Evolutionary conservation across 208 protist species (phyloP).

Genomic region (Plasmodiophora brassicae): DNA sequence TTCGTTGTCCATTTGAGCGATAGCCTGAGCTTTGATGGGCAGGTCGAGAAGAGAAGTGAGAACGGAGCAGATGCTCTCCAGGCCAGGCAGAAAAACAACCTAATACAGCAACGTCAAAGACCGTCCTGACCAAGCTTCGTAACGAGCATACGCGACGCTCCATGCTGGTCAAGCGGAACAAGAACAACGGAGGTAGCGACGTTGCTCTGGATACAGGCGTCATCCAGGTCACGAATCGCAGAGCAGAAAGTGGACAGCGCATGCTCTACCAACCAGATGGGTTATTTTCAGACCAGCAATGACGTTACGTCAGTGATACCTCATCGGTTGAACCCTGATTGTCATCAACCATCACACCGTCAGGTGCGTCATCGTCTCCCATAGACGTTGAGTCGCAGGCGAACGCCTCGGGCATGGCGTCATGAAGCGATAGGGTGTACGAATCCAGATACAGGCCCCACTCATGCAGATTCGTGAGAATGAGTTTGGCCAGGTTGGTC

Average conservation of each 20-base stretch:
- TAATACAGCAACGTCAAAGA: background rate
- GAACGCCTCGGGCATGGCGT: background rate
- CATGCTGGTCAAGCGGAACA: slow-evolving; percentile 3
- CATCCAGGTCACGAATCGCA: background rate
- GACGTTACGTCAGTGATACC: too few species aligned
- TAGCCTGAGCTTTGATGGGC: background rate
- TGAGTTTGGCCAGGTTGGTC: background rate
- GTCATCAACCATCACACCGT: background rate
- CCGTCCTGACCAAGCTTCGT: too few species aligned
- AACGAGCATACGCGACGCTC: background rate
- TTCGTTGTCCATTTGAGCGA: background rate
- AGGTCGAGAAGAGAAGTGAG: background rate
- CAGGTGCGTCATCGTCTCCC: background rate
- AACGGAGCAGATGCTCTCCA: background rate
- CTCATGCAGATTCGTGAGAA: background rate
- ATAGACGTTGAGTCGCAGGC: too few species aligned
- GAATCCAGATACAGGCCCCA: background rate
- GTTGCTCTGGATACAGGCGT: background rate
- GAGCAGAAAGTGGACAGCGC: background rate
- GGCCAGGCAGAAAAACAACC: background rate
- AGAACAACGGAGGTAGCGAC: slow-evolving; percentile 2
- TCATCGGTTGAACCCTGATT: background rate
- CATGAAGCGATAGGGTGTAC: background rate
- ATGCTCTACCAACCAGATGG: background rate
- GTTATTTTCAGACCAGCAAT: background rate